Evolutionary conservation across 495 filamentous ascomycete species (phyloP), one percentile per base, ranked within the genome.

Genomic region (Recurvomyces mirabilis): DNA sequence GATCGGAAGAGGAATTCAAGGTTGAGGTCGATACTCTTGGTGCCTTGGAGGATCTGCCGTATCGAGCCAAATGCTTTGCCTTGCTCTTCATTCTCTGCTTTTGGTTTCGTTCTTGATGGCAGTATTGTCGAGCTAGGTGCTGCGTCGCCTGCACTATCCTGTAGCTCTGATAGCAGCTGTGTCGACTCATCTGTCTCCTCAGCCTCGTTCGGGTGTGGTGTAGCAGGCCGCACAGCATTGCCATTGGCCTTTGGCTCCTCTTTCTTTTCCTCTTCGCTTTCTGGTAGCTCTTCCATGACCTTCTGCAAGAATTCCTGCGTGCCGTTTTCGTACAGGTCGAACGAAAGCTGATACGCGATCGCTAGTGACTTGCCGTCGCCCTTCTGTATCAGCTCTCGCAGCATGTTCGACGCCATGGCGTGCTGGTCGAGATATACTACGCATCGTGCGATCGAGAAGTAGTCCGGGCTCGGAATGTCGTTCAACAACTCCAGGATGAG

Each of bases 401-500:
- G 73, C 53, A 96, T 82, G 26, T 74, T 74, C n/a, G 87, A 85
- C 1, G 93, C 93, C 75, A 94, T 81, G 21, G 82, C 77, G 53
- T 94, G 82, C 52, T 94, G 82, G 51, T 94, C 82, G 19, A 99
- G 73, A 58, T 96, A 94, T 39, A 99, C 91, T 28, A 94, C 89
- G 55, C 93, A 99, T 65, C 93, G 94, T 19, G 91, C 88, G 51
- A 99, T 96, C 1, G 91, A 84, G 60, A 99, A 99, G 59, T 93
- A 96, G 59, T 99, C 93, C 0, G 93, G 93, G 22, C 77, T 78
- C 1, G 84, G 81, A 24, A 91, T 87, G 37, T 93, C 83, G 58
- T 82, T 87, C 33, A 95, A 70, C 18, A 95, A 75, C 31, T 85
- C 86, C 12, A 95, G 76, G 28, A 94, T 87, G 24, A 95, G 72